Conservation (phyloP, 2,329 filamentous ascomycete species). For the Cadophora sp. region DNA sequence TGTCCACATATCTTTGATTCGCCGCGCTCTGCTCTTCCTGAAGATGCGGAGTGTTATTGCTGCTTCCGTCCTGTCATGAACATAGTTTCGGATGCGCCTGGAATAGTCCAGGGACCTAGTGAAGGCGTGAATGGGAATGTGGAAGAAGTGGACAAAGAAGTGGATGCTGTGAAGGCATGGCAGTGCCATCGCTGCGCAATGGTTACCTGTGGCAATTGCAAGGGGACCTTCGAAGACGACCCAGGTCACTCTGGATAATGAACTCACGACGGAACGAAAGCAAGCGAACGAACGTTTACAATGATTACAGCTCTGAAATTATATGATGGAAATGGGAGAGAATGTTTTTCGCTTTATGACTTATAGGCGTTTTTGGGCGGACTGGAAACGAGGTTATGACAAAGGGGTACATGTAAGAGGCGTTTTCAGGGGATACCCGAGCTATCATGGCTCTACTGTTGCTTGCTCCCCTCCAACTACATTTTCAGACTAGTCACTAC, state of each 20-base stretch:
- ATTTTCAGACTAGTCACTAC: background rate
- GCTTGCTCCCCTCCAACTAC: background rate
- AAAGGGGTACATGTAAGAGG: background rate
- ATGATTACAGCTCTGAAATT: background rate
- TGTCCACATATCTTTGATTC: slow-evolving; percentile 28
- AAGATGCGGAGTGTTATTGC: slow-evolving; percentile 27
- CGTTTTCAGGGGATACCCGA: background rate
- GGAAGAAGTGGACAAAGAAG: background rate
- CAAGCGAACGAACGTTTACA: background rate
- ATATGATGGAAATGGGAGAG: no score
- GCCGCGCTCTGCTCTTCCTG: background rate
- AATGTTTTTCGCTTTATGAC: no score
- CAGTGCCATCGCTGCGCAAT: slow-evolving; percentile 26
- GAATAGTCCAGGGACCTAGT: background rate
- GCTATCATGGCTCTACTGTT: background rate
- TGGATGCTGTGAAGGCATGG: slow-evolving; percentile 15
- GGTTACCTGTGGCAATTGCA: slow-evolving; percentile 25
- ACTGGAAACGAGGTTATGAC: no score
- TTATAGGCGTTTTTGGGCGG: no score
- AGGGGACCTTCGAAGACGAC: background rate
- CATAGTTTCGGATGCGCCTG: background rate
- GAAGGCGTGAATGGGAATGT: background rate
- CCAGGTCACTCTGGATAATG: background rate
- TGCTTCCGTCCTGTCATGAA: slow-evolving; percentile 22
- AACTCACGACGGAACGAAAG: background rate